Conservation (phyloP, 192 early-diverging fungal genomes). For the Linnemannia zychae region DNA sequence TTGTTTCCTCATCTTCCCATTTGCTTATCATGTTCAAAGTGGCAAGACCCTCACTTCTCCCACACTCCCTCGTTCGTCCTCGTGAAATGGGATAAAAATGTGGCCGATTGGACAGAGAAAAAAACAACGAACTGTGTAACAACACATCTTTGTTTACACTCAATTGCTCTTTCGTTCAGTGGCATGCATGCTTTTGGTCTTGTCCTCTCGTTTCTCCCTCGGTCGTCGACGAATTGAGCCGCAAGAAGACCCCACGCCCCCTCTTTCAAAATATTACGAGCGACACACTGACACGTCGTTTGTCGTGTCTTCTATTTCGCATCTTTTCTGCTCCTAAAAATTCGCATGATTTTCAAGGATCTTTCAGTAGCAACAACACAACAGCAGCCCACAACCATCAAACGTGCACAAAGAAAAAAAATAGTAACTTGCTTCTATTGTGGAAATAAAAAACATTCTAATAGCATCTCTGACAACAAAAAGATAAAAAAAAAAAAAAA, state of each 20-base stretch:
- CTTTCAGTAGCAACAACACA: not conserved
- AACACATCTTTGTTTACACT: not conserved
- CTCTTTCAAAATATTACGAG: not conserved
- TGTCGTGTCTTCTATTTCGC: not conserved
- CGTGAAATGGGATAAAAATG: slow-evolving; percentile 3
- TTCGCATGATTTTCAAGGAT: not conserved
- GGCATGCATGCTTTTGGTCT: not conserved
- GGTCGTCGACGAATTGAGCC: slow-evolving; percentile 2
- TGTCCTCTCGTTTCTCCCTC: not conserved
- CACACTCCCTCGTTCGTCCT: not conserved
- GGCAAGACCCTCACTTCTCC: not conserved
- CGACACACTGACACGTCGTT: not conserved
- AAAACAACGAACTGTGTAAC: not conserved
- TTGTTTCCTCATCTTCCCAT: not conserved
- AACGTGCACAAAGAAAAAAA: not conserved
- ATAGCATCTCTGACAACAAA: not conserved
- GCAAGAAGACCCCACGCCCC: not conserved
- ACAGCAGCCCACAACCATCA: too few species aligned
- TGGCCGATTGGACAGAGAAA: not conserved
- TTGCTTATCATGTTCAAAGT: not conserved
- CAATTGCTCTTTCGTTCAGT: not conserved
- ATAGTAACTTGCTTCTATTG: not conserved
- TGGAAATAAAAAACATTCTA: not conserved
- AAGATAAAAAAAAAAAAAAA: not conserved
- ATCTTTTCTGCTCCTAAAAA: not conserved